phyloP scores from a whole-genome alignment of 1,284 basidiomycete species.

The Amylostereum areolatum region DNA sequence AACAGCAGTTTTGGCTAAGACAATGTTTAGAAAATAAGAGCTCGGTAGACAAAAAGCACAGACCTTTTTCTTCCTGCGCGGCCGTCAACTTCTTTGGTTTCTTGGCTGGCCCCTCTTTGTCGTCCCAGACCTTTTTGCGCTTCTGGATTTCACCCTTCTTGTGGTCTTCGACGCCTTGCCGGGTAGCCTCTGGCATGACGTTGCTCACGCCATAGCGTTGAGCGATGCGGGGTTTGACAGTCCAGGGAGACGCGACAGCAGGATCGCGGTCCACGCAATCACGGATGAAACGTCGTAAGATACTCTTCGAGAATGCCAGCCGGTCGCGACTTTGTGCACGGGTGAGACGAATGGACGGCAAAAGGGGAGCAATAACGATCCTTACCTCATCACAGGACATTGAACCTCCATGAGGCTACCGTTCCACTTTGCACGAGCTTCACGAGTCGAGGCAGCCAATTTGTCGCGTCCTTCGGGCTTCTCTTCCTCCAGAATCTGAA shows the following conservation, averaged over 20 bases:
- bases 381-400: slow-evolving; percentile 74
- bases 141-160: slow-evolving; percentile 88
- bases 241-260: slow-evolving; percentile 91
- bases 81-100: slow-evolving; percentile 75
- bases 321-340: slow-evolving; percentile 73
- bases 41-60: slow-evolving; percentile 9
- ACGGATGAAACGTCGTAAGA: slow-evolving; percentile 91
- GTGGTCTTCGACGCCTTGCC: slow-evolving; percentile 69
- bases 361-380: slow-evolving; percentile 8
- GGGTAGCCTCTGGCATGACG: slow-evolving; percentile 82
- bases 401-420: slow-evolving; percentile 79
- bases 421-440: slow-evolving; percentile 44
- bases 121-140: slow-evolving; percentile 83
- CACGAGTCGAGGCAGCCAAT: slow-evolving; percentile 42
- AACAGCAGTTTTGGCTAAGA: slow-evolving; percentile 28
- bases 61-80: slow-evolving; percentile 69
- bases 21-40: slow-evolving; percentile 4
- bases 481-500: slow-evolving; percentile 78
- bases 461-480: slow-evolving; percentile 62
- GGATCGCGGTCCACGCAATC: slow-evolving; percentile 91
- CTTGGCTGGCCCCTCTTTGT: slow-evolving; percentile 75
- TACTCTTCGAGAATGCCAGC: slow-evolving; percentile 92
- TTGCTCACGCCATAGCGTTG: slow-evolving; percentile 78
- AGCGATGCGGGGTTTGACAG: slow-evolving; percentile 83
- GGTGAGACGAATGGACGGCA: slow-evolving; percentile 1